Evolutionary conservation across 495 filamentous ascomycete genomes (phyloP), one percentile per base, ranked within the genome.

Genomic region (Lasiosphaeriaceae sp.): DNA sequence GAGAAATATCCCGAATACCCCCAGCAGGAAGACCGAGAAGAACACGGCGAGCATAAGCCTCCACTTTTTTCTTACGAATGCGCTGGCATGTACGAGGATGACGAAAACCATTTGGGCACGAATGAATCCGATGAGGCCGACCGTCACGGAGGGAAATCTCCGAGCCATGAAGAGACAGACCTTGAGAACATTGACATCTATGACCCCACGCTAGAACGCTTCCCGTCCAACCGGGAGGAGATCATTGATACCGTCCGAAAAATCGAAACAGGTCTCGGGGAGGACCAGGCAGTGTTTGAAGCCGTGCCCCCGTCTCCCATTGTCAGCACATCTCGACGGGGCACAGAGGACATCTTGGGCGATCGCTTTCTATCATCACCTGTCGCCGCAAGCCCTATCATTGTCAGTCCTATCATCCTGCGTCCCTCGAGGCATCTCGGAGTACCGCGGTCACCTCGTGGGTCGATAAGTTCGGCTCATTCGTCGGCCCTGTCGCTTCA

Each of bases 121-220:
- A 57, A 61, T 44, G 62, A 64, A 20, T 22, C 53, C 8, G 62
- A 58, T 19, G 57, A 62, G 34, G 48, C 60, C 2, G 50, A 39
- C 14, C 43, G 31, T 14, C 50, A 29, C 26, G 41, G 50, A 17
- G 47, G 37, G 53, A 62, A 31, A 23, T 43, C 41, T 9, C 35
- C 31, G 29, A 52, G n/a, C 47, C 22, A 37, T 17, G 45, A 58
- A 6, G 61, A 63, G 8, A 23, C 56, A 29, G 64, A 65, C 21
- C 20, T 48, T 1, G 60, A 66, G 11, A 51, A 68, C 35, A 46
- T 70, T 21, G 77, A 82, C 55, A 56, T 74, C 23, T 72, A 80
- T 47, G 75, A 84, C 60, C 80, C 78, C n/a, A 70, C 68, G 0
- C 47, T 83, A 26, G 79, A 80, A 55, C 65, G 54, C 7, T 82